Evolutionary conservation across 2,329 filamentous ascomycete genomes (phyloP).

Genomic region (Tricladium varicosporioides): DNA sequence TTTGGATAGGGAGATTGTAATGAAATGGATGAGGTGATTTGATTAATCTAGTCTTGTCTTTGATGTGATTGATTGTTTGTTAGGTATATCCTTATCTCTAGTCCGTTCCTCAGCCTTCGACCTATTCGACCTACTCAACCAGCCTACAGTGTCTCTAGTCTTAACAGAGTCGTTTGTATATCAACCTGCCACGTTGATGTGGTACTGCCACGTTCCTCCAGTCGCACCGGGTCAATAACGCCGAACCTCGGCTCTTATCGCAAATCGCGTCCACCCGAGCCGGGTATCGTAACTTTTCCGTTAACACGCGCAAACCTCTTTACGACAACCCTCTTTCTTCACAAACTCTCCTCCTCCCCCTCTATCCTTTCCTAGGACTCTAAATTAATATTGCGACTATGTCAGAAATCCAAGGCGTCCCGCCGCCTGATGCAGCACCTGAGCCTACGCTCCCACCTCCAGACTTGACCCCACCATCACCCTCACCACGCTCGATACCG

Average conservation of each 20-base stretch:
- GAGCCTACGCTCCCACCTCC: slow-evolving; percentile 19
- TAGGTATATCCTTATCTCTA: too few species aligned
- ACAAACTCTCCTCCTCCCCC: not conserved
- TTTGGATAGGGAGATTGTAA: slow-evolving; percentile 21
- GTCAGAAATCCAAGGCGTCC: slow-evolving; percentile 27
- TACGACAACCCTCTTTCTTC: not conserved
- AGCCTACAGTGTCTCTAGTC: not conserved
- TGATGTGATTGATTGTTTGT: not conserved
- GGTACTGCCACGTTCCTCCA: too few species aligned
- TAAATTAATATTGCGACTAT: slow-evolving; percentile 12
- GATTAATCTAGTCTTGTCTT: too few species aligned
- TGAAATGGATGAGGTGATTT: slow-evolving; percentile 12
- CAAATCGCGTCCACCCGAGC: not conserved
- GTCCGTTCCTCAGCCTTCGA: not conserved
- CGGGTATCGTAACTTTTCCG: not conserved
- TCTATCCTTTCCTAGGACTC: not conserved
- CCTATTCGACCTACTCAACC: not conserved
- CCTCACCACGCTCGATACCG: slow-evolving; percentile 18
- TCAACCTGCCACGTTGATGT: too few species aligned
- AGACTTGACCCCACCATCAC: not conserved
- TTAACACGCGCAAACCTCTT: not conserved
- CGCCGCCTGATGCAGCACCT: slow-evolving; percentile 21
- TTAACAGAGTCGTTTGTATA: not conserved
- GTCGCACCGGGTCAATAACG: too few species aligned
- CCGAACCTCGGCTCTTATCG: not conserved